Base-by-base conservation (phyloP, 176 grass and related monocot species). In the Bromus sterilis region DNA sequence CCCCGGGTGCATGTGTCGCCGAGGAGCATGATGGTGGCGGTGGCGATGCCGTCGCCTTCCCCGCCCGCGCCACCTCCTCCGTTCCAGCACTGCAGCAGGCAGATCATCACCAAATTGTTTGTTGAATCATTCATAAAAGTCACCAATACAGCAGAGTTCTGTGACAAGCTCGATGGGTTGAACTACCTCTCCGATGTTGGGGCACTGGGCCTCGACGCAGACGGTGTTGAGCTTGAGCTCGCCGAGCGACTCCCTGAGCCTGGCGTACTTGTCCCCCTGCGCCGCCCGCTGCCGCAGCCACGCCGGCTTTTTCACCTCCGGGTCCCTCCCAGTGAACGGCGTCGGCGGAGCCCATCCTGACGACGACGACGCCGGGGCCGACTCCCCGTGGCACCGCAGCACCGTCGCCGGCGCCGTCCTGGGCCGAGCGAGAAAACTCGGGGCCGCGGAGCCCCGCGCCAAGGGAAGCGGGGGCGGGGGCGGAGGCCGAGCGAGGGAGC, bases 131-230 rank as follows among this genome's bases (percentile, higher is more conserved):
- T 40, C 20, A 7, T 14, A 6, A 2, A 0, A 0, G 34, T 29
- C 29, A 26, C 13, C 0, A 35, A 9, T 12, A 7, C 10, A 25
- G 24, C 32, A 16, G 14, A 16, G 14, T 4, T 16, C 14, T 1
- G 12, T 7, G 1, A 0, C 49, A 18, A 71, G 84, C 23, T 75
- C 24, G 29, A 20, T 28, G 0, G 49, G 7, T 39, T 20, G 25
- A 41, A 34, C 25, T 84, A 91, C 93, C 93, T 99, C 96, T 57
- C 96, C 93, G 57, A 99, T 99, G 82, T 99, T 99, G 76, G 96
- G 96, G 68, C 96, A 95, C 24, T 93, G 91, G 14, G 96, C 93
- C 82, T 99, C 96, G 24, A 93, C 91, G 66, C 96, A 95, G 73
- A 99, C 93, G 31, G 91, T 93, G 83, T 90, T 95, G 70, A 93